Evolutionary conservation across 2,329 filamentous ascomycete species (phyloP).

Genomic region (Diplocarpon rosae): DNA sequence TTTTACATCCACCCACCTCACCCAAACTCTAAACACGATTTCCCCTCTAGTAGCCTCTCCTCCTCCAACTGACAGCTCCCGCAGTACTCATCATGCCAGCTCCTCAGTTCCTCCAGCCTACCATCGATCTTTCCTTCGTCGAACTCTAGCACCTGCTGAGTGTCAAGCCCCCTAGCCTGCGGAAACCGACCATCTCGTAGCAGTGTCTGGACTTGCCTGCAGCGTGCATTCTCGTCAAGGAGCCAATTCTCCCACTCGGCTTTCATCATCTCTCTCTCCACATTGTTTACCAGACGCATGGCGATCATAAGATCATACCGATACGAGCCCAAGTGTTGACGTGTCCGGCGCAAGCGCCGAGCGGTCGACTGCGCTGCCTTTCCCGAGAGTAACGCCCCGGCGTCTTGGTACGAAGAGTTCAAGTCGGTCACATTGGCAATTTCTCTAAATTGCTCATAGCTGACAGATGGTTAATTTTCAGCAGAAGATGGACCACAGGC

Average conservation of each 20-base stretch:
- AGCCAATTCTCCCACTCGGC: constrained; percentile 95
- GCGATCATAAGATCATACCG: constrained; percentile 86
- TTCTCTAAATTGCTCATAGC: constrained; percentile 51
- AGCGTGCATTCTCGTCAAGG: constrained; percentile 64
- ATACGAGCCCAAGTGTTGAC: constrained; percentile 73
- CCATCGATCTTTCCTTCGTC: constrained; percentile 24
- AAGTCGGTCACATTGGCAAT: constrained; percentile 47
- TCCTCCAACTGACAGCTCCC: constrained; percentile 39
- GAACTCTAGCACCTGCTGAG: constrained; percentile 16
- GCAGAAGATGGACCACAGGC: not conserved
- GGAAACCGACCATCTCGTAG: constrained; percentile 29
- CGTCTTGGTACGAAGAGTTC: constrained; percentile 44
- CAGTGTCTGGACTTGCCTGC: constrained; percentile 47
- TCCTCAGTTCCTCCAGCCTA: constrained; percentile 35
- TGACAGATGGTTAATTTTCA: constrained; percentile 20
- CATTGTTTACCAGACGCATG: constrained; percentile 76
- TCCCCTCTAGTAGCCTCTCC: constrained; percentile 19
- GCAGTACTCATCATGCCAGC: constrained; percentile 52
- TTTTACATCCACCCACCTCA: constrained; percentile 5
- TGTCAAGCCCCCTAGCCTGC: constrained; percentile 16
- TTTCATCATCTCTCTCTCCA: constrained; percentile 76
- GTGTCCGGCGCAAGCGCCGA: constrained; percentile 60
- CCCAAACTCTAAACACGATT: constrained; percentile 18
- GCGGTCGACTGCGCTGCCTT: constrained; percentile 43
- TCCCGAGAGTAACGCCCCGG: constrained; percentile 37